Evolutionary conservation across 768 basidiomycete genomes (phyloP), one percentile per base, ranked within the genome.

Genomic region (Tephrocybe sp.): DNA sequence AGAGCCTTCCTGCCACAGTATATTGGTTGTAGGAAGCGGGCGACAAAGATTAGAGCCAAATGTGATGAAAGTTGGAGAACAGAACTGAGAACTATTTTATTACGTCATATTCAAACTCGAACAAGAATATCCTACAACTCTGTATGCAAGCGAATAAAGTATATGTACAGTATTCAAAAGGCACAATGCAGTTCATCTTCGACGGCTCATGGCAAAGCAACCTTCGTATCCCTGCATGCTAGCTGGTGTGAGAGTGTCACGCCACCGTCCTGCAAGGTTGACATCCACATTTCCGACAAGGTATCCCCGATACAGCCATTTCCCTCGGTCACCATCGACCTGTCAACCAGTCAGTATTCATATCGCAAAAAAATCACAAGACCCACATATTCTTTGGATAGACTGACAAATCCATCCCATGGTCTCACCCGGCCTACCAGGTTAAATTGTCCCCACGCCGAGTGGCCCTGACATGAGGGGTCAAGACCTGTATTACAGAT

Each of bases 401-500:
- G 62, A 53, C 80, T 88, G 43, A 94, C 74, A 56, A 91, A 80
- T 7, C 91, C 91, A 62, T 94, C 91, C 58, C 78, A 82, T 13
- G 84, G 79, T 48, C 92, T 73, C n/a, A 94, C 77, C 15, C 91
- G 79, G 30, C 92, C 91, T 3, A 84, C 69, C 21, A 94, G 65
- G 50, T 76, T 83, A 67, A 93, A 94, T 55, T 89, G 84, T 19
- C 92, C 91, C 91, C 91, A 94, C 12, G 90, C 83, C 7, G 91
- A 94, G 67, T 94, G 92, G 4, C 91, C 91, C 88, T 91, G 16
- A 46, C 38, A 45, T 54, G 22, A 48, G 12, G 11, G 21, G 27
- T 19, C 41, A 22, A 34, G n/a, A 33, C 25, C 21, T 36, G 12
- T 15, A 6, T 15, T 27, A n/a, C 11, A 24, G 12, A n/a, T 18